A percentile compares a stretch with the other conserved stretches of the same genome.
Evolutionary conservation across 2,329 filamentous ascomycete species (phyloP).

Genomic region (Colletotrichum tofieldiae): DNA sequence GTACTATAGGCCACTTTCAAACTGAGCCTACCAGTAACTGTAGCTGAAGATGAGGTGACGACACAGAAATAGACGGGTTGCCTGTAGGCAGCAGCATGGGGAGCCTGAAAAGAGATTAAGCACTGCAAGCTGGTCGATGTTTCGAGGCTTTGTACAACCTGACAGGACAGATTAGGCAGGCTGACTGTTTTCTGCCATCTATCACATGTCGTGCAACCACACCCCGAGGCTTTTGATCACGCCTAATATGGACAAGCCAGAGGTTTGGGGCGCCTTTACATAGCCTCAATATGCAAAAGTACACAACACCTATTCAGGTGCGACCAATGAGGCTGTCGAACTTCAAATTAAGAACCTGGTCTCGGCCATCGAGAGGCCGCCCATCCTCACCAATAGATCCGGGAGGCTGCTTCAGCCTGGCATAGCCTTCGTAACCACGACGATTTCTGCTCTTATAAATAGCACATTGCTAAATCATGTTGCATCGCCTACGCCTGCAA

Average conservation of each 20-base stretch:
- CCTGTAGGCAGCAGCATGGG: background rate
- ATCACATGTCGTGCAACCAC: background rate
- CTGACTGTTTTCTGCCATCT: background rate
- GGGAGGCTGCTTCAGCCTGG: background rate
- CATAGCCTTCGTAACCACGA: background rate
- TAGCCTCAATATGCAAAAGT: background rate
- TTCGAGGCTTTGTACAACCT: background rate
- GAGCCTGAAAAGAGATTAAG: no score
- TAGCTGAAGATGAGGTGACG: background rate
- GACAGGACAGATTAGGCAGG: background rate
- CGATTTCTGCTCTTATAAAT: background rate
- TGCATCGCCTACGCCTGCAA: background rate
- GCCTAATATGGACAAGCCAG: background rate
- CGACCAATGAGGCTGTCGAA: background rate
- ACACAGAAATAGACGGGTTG: no score
- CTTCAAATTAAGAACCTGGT: background rate
- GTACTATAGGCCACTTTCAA: background rate
- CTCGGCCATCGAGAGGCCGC: background rate
- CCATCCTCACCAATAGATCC: background rate
- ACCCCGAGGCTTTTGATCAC: accelerated
- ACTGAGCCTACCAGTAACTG: no score
- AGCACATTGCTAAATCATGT: background rate
- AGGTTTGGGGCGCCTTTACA: background rate
- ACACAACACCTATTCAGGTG: background rate
- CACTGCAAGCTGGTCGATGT: no score